Evolutionary conservation across 805 yeast genomes (phyloP), one percentile per base, ranked within the genome.

Genomic region (Komagataella ulmi): DNA sequence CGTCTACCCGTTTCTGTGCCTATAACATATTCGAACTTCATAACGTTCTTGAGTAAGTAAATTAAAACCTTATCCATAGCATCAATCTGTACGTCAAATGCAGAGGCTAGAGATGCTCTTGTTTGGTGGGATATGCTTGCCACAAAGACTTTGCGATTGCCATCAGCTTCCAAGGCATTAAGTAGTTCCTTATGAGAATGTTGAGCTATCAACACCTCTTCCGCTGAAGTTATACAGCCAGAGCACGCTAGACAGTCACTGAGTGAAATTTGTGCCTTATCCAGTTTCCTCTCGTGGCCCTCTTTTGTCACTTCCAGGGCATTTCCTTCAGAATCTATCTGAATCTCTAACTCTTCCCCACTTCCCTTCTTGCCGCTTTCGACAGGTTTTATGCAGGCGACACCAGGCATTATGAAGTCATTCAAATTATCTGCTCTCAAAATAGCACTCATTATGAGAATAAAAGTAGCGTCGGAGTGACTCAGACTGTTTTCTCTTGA

Each of bases 191-290:
- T 79, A 59, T 90, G 95, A 44, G 95, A 86, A 64, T 93, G 99
- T 57, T 88, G 83, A 2, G 96, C 88, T 45, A 93, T 85, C 48
- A 93, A 69, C 6, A 93, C 88, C 55, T 91, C 96, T 63, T 93
- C 99, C n/a, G 97, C 95, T 3, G 96, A 86, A 0, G 99, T 93
- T 51, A 93, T 88, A 65, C 99, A 93, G 0, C 99, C 99, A 7
- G 95, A 81, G 62, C 99, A 93, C 0, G 99, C 99, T 51, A 93
- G 71, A 66, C 99, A 93, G 69, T 93, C 99, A 17, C 89, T 83
- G 50, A 93, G 68, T 1, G 93, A 85, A 48, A 93, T 91, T 56
- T 86, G 91, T 0, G 97, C 98, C 50, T 88, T 81, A 24, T 83
- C 75, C 6, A 88, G 69, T 17, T 71, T 69, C 43, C 74, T 72